Percentiles rank a stretch among this genome's conserved stretches.
Evolutionary conservation across 2,329 filamentous ascomycete genomes (phyloP).

Genomic region (Coniochaeta hoffmannii): DNA sequence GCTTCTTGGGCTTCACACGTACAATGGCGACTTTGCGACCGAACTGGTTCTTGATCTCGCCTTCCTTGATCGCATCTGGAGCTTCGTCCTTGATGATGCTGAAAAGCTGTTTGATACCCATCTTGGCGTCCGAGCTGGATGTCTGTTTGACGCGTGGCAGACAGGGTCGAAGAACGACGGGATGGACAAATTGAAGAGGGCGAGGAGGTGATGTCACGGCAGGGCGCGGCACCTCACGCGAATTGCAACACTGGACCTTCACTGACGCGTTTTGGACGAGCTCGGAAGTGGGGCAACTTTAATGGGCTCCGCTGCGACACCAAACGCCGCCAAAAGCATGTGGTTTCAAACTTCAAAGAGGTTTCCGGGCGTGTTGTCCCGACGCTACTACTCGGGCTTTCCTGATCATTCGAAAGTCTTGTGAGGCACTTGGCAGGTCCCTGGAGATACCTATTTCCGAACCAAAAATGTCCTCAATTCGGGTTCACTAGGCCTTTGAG

Average conservation of each 20-base stretch:
- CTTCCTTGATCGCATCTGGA: constrained; percentile 90
- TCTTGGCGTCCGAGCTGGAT: constrained; percentile 27
- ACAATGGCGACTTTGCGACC: constrained; percentile 97
- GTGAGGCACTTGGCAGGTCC: too few relatives aligned
- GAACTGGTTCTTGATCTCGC: constrained; percentile 98
- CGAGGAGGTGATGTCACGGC: neutral
- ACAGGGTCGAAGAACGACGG: too few relatives aligned
- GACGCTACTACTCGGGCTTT: too few relatives aligned
- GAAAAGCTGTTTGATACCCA: constrained; percentile 68
- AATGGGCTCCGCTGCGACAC: neutral
- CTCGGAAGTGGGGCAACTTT: constrained; percentile 1
- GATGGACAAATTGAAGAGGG: neutral
- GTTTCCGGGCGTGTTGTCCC: too few relatives aligned
- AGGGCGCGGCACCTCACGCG: too few relatives aligned
- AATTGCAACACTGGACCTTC: neutral
- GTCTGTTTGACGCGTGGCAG: too few relatives aligned
- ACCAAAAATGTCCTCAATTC: too few relatives aligned
- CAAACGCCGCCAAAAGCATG: neutral
- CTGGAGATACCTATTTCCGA: too few relatives aligned
- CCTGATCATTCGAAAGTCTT: too few relatives aligned
- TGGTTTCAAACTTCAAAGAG: too few relatives aligned
- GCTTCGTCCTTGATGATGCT: constrained; percentile 84
- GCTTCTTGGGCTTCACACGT: constrained; percentile 27
- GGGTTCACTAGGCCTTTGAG: too few relatives aligned
- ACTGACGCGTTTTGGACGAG: neutral